These are phyloP conservation scores for Pythium scleroteichum DNA, from an alignment of 352 stramenopile species.

Conservation along the genomic window DNA sequence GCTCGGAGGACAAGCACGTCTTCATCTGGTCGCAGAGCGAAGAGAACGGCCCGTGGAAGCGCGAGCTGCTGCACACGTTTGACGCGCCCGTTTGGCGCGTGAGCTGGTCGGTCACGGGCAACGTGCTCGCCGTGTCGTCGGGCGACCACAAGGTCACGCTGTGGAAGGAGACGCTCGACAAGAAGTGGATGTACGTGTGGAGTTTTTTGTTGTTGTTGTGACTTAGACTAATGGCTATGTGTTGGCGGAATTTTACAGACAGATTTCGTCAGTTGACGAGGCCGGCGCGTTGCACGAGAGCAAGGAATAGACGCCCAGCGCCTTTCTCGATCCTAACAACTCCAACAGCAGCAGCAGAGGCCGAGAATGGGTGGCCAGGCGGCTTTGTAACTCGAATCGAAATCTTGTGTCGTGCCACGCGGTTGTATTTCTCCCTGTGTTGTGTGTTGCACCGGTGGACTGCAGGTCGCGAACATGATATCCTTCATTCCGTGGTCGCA, in stretches of 20 bases:
- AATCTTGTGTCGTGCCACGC: too few species aligned
- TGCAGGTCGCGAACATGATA: background rate
- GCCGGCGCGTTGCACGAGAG: constrained; percentile 77
- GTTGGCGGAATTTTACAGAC: constrained; percentile 39
- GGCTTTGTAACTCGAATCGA: too few species aligned
- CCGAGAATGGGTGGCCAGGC: too few species aligned
- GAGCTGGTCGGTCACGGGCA: constrained; percentile 98
- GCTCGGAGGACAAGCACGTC: constrained; percentile 89
- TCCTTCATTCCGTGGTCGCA: too few species aligned
- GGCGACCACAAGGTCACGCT: constrained; percentile 97
- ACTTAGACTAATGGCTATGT: background rate
- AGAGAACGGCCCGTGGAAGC: constrained; percentile 84
- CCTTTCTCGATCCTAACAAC: background rate
- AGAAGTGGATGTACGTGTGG: constrained; percentile 92
- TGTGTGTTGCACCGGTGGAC: too few species aligned
- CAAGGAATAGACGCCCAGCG: constrained; percentile 50
- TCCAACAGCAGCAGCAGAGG: background rate
- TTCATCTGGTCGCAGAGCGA: constrained; percentile 95
- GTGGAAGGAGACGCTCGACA: constrained; percentile 98
- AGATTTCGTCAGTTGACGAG: constrained; percentile 90
- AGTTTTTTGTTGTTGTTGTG: constrained; percentile 11
- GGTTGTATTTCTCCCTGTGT: too few species aligned
- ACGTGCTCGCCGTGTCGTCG: constrained; percentile 97
- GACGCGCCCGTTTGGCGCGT: constrained; percentile 97
- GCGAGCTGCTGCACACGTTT: constrained; percentile 93